Conservation (phyloP, 371 early-diverging fungal species). For the Catenaria anguillulae region DNA sequence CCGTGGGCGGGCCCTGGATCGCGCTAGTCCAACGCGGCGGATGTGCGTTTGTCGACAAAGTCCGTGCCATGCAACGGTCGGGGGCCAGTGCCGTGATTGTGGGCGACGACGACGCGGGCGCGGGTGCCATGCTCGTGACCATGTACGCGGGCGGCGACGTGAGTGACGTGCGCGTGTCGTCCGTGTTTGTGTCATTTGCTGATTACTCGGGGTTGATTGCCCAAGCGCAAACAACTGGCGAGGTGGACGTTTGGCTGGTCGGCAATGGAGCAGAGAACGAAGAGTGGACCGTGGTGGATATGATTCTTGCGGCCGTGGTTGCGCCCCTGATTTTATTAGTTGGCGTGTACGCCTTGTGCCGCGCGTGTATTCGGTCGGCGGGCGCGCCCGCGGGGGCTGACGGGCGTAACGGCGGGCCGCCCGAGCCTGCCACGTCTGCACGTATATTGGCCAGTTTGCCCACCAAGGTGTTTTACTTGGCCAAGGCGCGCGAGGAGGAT, state of each 20-base stretch:
- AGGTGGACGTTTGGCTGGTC: not conserved
- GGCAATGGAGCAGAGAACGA: not conserved
- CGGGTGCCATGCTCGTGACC: conserved; percentile 43
- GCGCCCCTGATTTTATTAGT: not conserved
- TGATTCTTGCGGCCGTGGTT: not conserved
- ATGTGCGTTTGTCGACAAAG: conserved; percentile 74
- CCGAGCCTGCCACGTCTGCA: not conserved
- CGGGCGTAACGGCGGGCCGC: not conserved
- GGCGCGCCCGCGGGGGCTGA: not conserved
- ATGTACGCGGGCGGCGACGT: conserved; percentile 57
- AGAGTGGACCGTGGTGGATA: not conserved
- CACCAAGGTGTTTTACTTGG: not conserved
- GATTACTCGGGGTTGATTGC: not conserved
- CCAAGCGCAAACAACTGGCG: not conserved
- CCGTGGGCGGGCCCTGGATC: conserved; percentile 35
- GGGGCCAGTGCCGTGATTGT: conserved; percentile 80
- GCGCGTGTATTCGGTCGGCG: not conserved
- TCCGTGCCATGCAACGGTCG: conserved; percentile 67
- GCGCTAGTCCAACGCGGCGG: conserved; percentile 67
- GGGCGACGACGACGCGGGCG: conserved; percentile 52
- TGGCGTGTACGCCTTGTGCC: conserved; percentile 3
- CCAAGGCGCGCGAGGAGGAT: conserved; percentile 4
- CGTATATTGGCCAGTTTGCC: not conserved
- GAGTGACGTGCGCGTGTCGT: conserved; percentile 20
- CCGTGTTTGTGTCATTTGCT: conserved; percentile 19